Conservation (phyloP, 2,329 filamentous ascomycete genomes). For the Nothomitra cinnamomea region DNA sequence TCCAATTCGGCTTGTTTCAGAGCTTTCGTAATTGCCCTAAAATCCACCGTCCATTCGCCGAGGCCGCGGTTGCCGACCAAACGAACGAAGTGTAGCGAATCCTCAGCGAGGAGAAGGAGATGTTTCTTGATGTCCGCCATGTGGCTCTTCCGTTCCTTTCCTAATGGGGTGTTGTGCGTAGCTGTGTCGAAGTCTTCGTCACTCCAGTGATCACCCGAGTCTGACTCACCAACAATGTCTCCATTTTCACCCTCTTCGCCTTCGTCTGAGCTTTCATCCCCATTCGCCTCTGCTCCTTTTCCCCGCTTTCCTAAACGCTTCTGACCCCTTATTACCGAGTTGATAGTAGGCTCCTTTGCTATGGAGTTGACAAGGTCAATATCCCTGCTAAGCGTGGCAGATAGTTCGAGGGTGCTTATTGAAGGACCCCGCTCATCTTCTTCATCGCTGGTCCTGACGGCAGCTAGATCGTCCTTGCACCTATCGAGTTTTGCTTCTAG, state of each 20-base stretch:
- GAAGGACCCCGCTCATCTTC: conserved; percentile 22
- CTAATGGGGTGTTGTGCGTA: not conserved
- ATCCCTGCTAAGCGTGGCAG: conserved; percentile 36
- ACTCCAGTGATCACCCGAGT: conserved; percentile 11
- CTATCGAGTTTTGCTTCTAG: conserved; percentile 51
- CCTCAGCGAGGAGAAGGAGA: conserved; percentile 53
- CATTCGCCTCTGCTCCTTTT: conserved; percentile 12
- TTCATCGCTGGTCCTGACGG: conserved; percentile 26
- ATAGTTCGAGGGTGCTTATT: conserved; percentile 39
- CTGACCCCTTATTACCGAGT: not conserved
- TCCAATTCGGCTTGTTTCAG: conserved; percentile 68
- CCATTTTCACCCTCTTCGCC: conserved; percentile 20
- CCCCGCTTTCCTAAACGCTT: conserved; percentile 11
- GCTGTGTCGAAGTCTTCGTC: conserved; percentile 5
- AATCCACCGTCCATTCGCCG: conserved; percentile 72
- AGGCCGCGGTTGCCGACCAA: conserved; percentile 45
- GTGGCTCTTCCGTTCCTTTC: conserved; percentile 10
- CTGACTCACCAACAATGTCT: conserved; percentile 9
- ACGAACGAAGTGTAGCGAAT: conserved; percentile 49
- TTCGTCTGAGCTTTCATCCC: conserved; percentile 14
- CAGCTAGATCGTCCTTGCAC: conserved; percentile 41
- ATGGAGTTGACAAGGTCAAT: conserved; percentile 24
- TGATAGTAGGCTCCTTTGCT: conserved; percentile 27
- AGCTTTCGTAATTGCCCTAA: conserved; percentile 50
- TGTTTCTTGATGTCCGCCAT: conserved; percentile 50